phyloP scores from a whole-genome alignment of 495 filamentous ascomycete genomes.

The Echria macrotheca region DNA sequence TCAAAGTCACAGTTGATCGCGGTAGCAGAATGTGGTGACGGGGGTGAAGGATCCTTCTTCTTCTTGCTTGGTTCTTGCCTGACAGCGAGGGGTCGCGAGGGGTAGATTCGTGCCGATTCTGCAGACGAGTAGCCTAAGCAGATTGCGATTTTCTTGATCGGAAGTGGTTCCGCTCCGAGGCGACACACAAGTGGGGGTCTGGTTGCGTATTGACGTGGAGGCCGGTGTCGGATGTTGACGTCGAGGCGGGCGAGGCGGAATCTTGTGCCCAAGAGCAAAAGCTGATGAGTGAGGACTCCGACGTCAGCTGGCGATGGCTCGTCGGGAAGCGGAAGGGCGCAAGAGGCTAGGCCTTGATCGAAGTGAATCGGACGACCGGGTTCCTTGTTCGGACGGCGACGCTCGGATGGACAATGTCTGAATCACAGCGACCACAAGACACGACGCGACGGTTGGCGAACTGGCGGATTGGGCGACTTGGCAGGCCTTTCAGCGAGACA shows the following conservation, averaged over 20 bases:
- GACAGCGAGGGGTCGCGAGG: slow-evolving; percentile 2
- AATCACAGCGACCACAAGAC: slow-evolving; percentile 5
- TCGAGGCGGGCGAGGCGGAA: neutral
- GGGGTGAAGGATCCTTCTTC: slow-evolving; percentile 11
- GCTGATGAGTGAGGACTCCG: neutral
- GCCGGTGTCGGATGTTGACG: slow-evolving; percentile 8
- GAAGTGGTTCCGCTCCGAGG: neutral
- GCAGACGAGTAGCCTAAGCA: too few species aligned
- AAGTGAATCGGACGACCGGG: slow-evolving; percentile 1
- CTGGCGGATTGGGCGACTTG: slow-evolving; percentile 7
- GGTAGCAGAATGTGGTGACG: slow-evolving; percentile 20
- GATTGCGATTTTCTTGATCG: slow-evolving; percentile 3
- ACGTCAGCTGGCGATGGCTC: too few species aligned
- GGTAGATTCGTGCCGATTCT: neutral
- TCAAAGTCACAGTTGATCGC: slow-evolving; percentile 63
- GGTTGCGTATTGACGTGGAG: slow-evolving; percentile 2
- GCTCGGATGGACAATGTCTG: slow-evolving; percentile 5
- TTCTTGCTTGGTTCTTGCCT: slow-evolving; percentile 16
- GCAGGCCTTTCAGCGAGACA: slow-evolving; percentile 17
- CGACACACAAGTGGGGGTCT: slow-evolving; percentile 2
- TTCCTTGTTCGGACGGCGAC: slow-evolving; percentile 7
- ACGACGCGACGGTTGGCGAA: neutral
- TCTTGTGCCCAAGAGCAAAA: neutral
- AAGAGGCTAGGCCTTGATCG: neutral
- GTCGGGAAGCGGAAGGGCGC: too few species aligned